Percentiles rank a stretch among this genome's conserved stretches.
Evolutionary conservation across 2,329 filamentous ascomycete species (phyloP).

Genomic region (Cryphonectria nitschkei): DNA sequence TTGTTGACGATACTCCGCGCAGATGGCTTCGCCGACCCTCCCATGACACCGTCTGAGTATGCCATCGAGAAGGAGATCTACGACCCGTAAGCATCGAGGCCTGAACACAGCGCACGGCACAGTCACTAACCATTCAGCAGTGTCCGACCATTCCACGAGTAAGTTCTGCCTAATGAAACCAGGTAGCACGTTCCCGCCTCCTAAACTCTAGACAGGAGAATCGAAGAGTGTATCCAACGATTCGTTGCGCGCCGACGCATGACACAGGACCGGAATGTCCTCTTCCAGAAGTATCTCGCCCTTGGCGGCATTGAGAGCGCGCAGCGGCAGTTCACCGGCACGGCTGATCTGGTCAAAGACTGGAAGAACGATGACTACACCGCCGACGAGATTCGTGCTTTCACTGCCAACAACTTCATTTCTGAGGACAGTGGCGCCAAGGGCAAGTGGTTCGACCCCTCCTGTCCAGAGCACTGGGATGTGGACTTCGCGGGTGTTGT

Average conservation of each 20-base stretch:
- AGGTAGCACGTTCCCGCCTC: conserved; percentile 13
- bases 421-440: conserved; percentile 47
- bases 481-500: conserved; percentile 82
- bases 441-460: conserved; percentile 52
- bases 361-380: conserved; percentile 50
- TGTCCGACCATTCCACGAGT: conserved; percentile 61
- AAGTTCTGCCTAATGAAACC: conserved; percentile 24
- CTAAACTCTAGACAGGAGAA: conserved; percentile 59
- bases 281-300: conserved; percentile 80
- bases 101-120: background rate
- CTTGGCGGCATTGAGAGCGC: conserved; percentile 77
- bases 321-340: conserved; percentile 61
- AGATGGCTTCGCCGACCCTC: conserved; percentile 80
- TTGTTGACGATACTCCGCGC: conserved; percentile 9
- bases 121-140: conserved; percentile 41
- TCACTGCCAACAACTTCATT: conserved; percentile 66
- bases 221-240: conserved; percentile 82
- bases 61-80: conserved; percentile 72
- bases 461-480: conserved; percentile 62
- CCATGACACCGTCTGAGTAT: conserved; percentile 72
- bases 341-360: conserved; percentile 45
- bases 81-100: conserved; percentile 51
- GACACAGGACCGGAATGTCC: conserved; percentile 58
- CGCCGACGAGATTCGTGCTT: conserved; percentile 65
- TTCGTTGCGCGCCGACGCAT: conserved; percentile 79